Evolutionary conservation across 2,329 filamentous ascomycete species (phyloP).

Genomic region (Leptosphaerulina australis): DNA sequence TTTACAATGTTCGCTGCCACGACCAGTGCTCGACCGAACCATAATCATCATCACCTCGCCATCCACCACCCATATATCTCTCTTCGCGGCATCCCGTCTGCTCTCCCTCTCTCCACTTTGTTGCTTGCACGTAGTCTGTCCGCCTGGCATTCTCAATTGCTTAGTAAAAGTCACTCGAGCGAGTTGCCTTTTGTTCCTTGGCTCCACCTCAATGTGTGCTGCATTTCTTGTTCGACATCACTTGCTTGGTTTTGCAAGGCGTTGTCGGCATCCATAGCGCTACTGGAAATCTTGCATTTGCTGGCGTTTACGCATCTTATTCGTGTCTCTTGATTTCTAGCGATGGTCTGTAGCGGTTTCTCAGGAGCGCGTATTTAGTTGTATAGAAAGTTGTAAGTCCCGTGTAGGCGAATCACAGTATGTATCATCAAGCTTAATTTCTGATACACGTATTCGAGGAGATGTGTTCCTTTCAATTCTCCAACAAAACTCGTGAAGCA

Average conservation of each 20-base stretch:
- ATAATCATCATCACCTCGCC: too few species aligned
- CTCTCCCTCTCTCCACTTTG: not conserved
- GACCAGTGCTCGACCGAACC: too few species aligned
- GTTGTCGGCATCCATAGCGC: constrained; percentile 1
- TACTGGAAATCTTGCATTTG: constrained; percentile 3
- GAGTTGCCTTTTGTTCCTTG: not conserved
- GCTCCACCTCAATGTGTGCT: not conserved
- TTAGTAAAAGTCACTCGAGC: not conserved
- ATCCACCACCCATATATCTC: too few species aligned
- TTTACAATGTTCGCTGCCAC: not conserved
- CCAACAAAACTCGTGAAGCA: not conserved
- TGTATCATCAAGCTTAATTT: not conserved
- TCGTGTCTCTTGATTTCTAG: not conserved
- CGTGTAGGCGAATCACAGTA: constrained; percentile 10
- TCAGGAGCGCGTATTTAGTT: not conserved
- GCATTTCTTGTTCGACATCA: not conserved
- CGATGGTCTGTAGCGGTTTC: constrained; percentile 3
- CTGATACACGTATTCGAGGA: too few species aligned
- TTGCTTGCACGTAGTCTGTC: not conserved
- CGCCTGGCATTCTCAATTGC: not conserved
- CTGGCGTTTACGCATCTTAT: constrained; percentile 1
- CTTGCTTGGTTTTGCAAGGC: constrained; percentile 6
- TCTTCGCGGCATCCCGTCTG: too few species aligned
- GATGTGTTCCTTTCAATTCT: not conserved
- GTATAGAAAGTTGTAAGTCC: constrained; percentile 15